Evolutionary conservation across 2,329 filamentous ascomycete species (phyloP), one percentile per base, ranked within the genome.

Genomic region (Diaporthe aspalathi): DNA sequence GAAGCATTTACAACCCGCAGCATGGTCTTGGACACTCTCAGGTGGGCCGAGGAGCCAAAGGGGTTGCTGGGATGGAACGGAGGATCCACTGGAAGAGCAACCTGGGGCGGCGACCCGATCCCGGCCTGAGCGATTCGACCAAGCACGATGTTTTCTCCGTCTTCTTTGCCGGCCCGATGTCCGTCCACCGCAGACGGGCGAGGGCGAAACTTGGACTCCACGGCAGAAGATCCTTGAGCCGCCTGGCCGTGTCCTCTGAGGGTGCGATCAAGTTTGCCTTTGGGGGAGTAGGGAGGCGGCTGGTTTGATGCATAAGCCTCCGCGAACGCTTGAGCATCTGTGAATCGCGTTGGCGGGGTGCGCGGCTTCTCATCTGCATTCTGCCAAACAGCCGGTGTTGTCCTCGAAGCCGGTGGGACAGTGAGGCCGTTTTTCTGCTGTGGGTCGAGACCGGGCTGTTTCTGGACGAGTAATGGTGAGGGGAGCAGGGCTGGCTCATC

Each of bases 201-300:
- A n/a, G 49, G 22, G 24, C 35, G 20, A 20, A 38, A 27, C n/a
- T 29, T 38, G 27, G 14, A 52, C 38, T n/a, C 73, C 62, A n/a
- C 70, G 62, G 11, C 71, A 63, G 6, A 74, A 70, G 6, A 67
- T 24, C 14, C 40, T 29, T n/a, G 40, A n/a, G 65, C 27, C 14
- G 71, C 72, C 0, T 72, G 68, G 8, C 76, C 72, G 71, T 81
- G 80, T 57, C 81, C 77, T 2, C 75, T 76, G 66, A 80, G 77
- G 16, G 82, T 79, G 17, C 74, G 76, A 22, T 79, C 78, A 4
- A 81, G 77, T 0, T 79, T 81, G 53, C 76, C 81, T 24, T 72
- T 76, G 5, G 77, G 78, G 5, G 69, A 74, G 22, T 77, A 74
- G 0, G 75, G 68, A 27, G 73, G 53, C 62, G 62, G 60, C n/a